A percentile compares a stretch with the other conserved stretches of the same genome.
These are phyloP conservation scores for Fallopia convolvulus DNA, from an alignment of 148 eudicot species.

Conservation along the genomic window DNA sequence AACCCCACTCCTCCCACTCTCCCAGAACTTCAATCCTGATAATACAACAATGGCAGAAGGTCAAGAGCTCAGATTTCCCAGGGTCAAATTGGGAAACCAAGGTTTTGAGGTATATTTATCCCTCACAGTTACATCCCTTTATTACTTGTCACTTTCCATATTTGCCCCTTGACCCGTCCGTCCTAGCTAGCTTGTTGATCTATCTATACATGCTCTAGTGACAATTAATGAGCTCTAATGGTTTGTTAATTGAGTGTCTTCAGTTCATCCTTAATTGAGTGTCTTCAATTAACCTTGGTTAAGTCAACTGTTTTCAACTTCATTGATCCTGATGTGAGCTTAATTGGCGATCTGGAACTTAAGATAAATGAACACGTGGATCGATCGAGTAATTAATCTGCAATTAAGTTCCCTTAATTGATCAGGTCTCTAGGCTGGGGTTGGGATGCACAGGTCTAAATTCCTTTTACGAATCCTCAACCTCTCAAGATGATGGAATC, in stretches of 20 bases:
- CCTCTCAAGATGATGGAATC: neutral
- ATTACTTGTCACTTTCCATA: neutral
- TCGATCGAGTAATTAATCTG: neutral
- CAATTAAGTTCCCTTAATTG: neutral
- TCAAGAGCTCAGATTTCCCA: neutral
- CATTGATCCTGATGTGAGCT: no score
- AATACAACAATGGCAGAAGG: constrained; percentile 3
- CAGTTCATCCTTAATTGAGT: no score
- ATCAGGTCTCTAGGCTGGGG: constrained; percentile 6
- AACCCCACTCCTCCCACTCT: neutral
- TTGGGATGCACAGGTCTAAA: constrained; percentile 7
- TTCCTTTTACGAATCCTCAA: neutral
- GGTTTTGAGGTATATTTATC: neutral
- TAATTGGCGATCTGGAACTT: no score
- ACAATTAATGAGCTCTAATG: no score
- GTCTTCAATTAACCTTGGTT: neutral
- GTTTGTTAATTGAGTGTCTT: no score
- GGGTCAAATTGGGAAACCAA: constrained; percentile 11
- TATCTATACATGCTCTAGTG: no score
- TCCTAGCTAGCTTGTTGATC: neutral
- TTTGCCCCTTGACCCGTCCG: neutral
- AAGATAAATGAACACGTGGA: no score
- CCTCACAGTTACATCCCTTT: neutral
- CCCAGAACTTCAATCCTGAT: neutral
- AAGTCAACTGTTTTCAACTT: neutral